Conservation (phyloP, 768 basidiomycete species). For the Termitomyces titanicus region DNA sequence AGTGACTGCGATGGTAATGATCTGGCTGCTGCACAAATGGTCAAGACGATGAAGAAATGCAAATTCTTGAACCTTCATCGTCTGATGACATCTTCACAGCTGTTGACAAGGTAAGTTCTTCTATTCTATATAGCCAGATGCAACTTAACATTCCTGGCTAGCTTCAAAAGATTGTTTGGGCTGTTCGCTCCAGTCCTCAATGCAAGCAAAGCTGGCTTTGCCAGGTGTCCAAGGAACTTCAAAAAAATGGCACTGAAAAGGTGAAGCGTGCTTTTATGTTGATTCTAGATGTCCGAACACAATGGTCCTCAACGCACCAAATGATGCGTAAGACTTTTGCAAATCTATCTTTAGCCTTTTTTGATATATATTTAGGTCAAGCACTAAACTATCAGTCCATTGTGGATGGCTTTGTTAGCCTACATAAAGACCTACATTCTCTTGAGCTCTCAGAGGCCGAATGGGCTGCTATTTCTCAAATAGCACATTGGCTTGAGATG, state of each 20-base stretch:
- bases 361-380: conserved; percentile 4
- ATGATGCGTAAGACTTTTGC: background rate
- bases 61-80: background rate
- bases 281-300: conserved; percentile 26
- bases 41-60: background rate
- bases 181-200: no score
- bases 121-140: background rate
- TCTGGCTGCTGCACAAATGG: background rate
- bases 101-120: conserved; percentile 4
- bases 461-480: conserved; percentile 21
- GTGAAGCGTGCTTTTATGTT: no score
- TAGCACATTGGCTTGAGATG: conserved; percentile 17
- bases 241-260: background rate
- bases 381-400: conserved; percentile 12
- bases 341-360: background rate
- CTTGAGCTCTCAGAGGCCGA: no score
- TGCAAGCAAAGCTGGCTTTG: conserved; percentile 18
- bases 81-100: background rate
- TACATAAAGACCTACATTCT: no score
- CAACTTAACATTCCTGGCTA: conserved; percentile 1
- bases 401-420: conserved; percentile 12
- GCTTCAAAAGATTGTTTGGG: conserved; percentile 24
- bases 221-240: conserved; percentile 5
- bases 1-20: background rate
- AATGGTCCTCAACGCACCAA: conserved; percentile 27